Base-by-base conservation (phyloP, 2,329 filamentous ascomycete species). In the Didymella lethalis region DNA sequence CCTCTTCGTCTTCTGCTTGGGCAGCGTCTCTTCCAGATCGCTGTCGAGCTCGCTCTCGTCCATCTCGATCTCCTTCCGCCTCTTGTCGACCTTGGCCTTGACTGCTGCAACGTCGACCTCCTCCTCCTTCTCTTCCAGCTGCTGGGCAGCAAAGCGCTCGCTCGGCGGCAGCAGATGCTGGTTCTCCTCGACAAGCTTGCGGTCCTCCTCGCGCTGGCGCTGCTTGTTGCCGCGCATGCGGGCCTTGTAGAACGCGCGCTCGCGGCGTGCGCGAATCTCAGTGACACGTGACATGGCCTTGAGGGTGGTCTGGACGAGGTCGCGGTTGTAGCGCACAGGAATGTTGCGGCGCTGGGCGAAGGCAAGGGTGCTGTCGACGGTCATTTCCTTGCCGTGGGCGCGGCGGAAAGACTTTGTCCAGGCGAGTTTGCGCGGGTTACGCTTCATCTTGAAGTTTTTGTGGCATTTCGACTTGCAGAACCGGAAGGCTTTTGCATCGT, bases 321-420 rank as follows among this genome's bases (percentile, higher is more conserved):
- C 92, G 79, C 95, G 90, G 86, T 97, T 92, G 87, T 99, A 99
- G 76, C 94, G 92, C 62, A 96, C 88, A 66, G 95, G 95, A 31
- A 96, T 87, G 84, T 99, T 97, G 83, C 95, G 91, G 75, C 92
- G 90, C 68, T 92, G 91, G 63, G 92, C 90, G 81, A 98, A 97
- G 75, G 92, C 90, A 61, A 99, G 88, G 31, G 94, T 97, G 72
- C 88, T 90, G 84, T 99, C 95, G 79, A 98, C 93, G 57, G 91
- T 91, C 67, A 77, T 71, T 63, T 76, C 92, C 96, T 88, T 79
- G 67, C 88, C 86, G 67, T 82, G 74, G 2, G 73, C 75, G 57
- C 68, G 72, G 47, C 70, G 71, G 69, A 72, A 75, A 10, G 66
- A 66, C 55, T 75, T 75, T n/a, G 70, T 74, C 95, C 94, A 97